phyloP scores from a whole-genome alignment of 2,329 filamentous ascomycete species.

The Stachybotrys echinatus region DNA sequence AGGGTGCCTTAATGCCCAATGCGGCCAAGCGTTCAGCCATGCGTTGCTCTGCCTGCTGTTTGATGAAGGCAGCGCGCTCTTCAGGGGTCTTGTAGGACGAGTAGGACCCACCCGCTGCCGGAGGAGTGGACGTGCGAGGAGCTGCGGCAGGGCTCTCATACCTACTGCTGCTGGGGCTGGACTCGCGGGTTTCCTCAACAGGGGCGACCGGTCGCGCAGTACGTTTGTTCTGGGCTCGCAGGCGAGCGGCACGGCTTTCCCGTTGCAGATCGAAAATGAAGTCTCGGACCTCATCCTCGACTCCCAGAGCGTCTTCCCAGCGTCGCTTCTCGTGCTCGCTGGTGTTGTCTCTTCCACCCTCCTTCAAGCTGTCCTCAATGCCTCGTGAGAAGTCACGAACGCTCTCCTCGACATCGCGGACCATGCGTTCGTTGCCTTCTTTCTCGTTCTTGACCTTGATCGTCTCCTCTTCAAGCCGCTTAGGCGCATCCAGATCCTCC shows the following conservation, averaged over 20 bases:
- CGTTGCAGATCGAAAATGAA: conserved; percentile 97
- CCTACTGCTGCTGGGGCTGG: conserved; percentile 34
- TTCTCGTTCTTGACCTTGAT: conserved; percentile 76
- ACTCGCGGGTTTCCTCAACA: conserved; percentile 37
- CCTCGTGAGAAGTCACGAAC: conserved; percentile 81
- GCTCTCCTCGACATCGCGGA: conserved; percentile 92
- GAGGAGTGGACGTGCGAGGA: conserved; percentile 42
- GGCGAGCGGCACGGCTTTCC: conserved; percentile 69
- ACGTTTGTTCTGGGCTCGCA: conserved; percentile 56
- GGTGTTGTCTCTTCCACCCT: conserved; percentile 67
- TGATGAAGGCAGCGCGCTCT: conserved; percentile 91
- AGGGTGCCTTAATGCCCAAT: conserved; percentile 79
- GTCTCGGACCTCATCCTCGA: conserved; percentile 94
- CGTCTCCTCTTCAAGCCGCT: conserved; percentile 84
- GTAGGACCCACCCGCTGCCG: conserved; percentile 60
- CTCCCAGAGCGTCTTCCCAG: conserved; percentile 94
- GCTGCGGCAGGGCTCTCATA: conserved; percentile 48
- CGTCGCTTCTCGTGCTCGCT: conserved; percentile 87
- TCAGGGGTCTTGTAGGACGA: conserved; percentile 85
- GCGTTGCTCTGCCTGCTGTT: conserved; percentile 91
- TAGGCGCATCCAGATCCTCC: conserved; percentile 73
- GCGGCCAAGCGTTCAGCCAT: conserved; percentile 96
- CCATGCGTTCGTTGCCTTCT: conserved; percentile 95
- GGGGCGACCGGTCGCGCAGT: conserved; percentile 34
- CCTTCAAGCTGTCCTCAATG: conserved; percentile 83